phyloP scores from a whole-genome alignment of 1,284 basidiomycete genomes.

The Spongiforma sp. region DNA sequence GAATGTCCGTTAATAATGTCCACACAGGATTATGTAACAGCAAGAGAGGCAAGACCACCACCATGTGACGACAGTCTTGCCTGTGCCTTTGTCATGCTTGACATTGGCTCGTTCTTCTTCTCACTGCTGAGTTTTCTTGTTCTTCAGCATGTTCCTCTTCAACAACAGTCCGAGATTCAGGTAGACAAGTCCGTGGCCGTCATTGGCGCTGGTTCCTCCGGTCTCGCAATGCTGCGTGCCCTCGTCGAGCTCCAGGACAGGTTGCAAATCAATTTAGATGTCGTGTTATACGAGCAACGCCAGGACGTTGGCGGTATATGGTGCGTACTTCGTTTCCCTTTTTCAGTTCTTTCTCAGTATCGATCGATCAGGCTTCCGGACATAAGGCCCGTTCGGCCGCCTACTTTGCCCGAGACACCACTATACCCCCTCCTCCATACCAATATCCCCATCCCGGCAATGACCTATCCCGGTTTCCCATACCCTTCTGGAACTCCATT shows the following conservation, averaged over 20 bases:
- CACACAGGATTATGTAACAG: background rate
- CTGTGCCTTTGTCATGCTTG: too few species aligned
- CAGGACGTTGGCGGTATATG: slow-evolving; percentile 57
- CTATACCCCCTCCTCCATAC: slow-evolving; percentile 59
- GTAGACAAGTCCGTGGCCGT: slow-evolving; percentile 54
- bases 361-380: slow-evolving; percentile 47
- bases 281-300: slow-evolving; percentile 58
- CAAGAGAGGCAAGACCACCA: too few species aligned
- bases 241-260: slow-evolving; percentile 52
- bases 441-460: slow-evolving; percentile 57
- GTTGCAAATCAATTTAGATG: slow-evolving; percentile 44
- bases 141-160: slow-evolving; percentile 2
- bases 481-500: slow-evolving; percentile 55
- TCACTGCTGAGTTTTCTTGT: slow-evolving; percentile 20
- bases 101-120: slow-evolving; percentile 9
- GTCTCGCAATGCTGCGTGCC: slow-evolving; percentile 55
- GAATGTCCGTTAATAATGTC: background rate
- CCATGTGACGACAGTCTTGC: too few species aligned
- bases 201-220: slow-evolving; percentile 57
- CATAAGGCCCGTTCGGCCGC: slow-evolving; percentile 43
- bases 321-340: slow-evolving; percentile 27
- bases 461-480: slow-evolving; percentile 59
- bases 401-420: slow-evolving; percentile 56
- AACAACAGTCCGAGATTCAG: slow-evolving; percentile 12
- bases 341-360: background rate